Conservation (phyloP, 2,329 filamentous ascomycete species). For the Aschersonia sp. region DNA sequence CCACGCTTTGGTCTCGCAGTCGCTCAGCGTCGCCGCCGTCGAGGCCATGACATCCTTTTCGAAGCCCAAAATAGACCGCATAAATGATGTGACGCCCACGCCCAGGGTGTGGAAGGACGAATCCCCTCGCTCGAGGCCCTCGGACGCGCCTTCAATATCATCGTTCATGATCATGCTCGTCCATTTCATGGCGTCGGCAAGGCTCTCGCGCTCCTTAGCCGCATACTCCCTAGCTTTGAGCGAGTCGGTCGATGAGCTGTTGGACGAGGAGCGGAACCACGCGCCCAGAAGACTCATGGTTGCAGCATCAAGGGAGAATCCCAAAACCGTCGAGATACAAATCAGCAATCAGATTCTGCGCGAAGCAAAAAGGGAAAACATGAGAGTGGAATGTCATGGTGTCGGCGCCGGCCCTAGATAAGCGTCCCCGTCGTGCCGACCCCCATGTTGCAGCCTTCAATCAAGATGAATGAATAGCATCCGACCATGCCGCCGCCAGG, state of each 20-base stretch:
- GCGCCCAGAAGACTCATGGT: conserved; percentile 32
- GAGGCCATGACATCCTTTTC: conserved; percentile 85
- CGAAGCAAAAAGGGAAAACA: not conserved
- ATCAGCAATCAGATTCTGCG: not conserved
- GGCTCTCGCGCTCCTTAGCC: conserved; percentile 34
- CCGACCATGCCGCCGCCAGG: no score
- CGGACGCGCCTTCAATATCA: conserved; percentile 74
- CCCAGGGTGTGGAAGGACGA: conserved; percentile 87
- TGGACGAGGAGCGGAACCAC: conserved; percentile 31
- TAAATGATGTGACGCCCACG: conserved; percentile 67
- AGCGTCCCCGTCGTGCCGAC: not conserved
- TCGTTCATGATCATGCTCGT: conserved; percentile 72
- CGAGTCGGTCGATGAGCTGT: conserved; percentile 16
- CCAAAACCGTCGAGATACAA: not conserved
- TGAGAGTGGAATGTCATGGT: not conserved
- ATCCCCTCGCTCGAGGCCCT: conserved; percentile 51
- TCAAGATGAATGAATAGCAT: not conserved
- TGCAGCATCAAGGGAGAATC: not conserved
- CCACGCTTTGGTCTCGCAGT: conserved; percentile 64
- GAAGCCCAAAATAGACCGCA: conserved; percentile 76
- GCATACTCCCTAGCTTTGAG: conserved; percentile 12
- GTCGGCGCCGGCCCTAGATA: not conserved
- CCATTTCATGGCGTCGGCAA: conserved; percentile 48
- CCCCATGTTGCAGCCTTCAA: not conserved
- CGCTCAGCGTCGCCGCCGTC: conserved; percentile 55